A percentile compares a stretch with the other conserved stretches of the same genome.
phyloP scores from a whole-genome alignment of 202 grass and related monocot species.

The Carex sylvatica region DNA sequence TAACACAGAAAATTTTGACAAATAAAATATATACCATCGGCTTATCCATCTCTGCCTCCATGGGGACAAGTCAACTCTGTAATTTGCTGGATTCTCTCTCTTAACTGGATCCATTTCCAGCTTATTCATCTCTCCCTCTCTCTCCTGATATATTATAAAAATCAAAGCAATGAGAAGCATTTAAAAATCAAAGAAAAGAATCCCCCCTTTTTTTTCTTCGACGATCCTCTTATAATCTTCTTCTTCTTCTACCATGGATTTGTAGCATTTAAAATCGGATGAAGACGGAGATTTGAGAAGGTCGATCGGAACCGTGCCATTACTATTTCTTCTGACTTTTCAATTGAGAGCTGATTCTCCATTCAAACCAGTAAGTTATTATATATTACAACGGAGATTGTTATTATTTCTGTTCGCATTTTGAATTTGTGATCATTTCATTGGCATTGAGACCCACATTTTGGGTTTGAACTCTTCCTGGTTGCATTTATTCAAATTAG shows the following conservation, averaged over 20 bases:
- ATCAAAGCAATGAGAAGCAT: constrained; percentile 10
- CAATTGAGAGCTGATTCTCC: not conserved
- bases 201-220: not conserved
- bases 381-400: too few relatives aligned
- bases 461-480: not conserved
- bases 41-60: not conserved
- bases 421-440: not conserved
- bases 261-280: constrained; percentile 19
- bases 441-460: not conserved
- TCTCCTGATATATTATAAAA: constrained; percentile 9
- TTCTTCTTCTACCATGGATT: constrained; percentile 24
- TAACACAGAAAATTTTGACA: not conserved
- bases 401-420: not conserved
- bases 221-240: not conserved
- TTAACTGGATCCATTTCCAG: constrained; percentile 25
- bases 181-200: constrained; percentile 12
- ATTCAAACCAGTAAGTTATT: constrained; percentile 17
- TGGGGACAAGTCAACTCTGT: constrained; percentile 17
- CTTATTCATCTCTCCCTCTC: not conserved
- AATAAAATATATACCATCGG: not conserved
- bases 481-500: not conserved
- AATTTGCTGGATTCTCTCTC: constrained; percentile 24
- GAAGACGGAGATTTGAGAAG: constrained; percentile 26
- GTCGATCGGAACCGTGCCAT: constrained; percentile 13
- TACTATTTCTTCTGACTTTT: not conserved